Evolutionary conservation across 176 grass and related monocot genomes (phyloP).

Genomic region (Aegilops tauschii): DNA sequence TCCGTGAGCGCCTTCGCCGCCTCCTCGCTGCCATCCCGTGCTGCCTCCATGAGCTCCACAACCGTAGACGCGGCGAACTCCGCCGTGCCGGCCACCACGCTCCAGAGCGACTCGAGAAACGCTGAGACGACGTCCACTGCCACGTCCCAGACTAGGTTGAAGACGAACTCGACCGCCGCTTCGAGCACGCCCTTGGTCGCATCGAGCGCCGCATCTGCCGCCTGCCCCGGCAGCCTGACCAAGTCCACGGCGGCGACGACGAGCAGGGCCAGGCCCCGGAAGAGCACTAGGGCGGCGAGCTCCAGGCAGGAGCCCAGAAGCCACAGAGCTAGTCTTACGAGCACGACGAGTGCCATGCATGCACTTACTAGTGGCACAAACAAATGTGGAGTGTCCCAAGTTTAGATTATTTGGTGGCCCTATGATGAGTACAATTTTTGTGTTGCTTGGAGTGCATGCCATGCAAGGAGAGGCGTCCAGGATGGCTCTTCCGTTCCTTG

Average conservation of each 20-base stretch:
- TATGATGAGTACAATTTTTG: background rate
- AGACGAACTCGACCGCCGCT: background rate
- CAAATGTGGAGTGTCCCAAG: background rate
- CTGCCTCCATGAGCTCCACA: constrained; percentile 16
- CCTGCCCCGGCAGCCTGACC: constrained; percentile 35
- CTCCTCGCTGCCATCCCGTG: constrained; percentile 29
- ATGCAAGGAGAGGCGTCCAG: background rate
- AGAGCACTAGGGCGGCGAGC: constrained; percentile 6
- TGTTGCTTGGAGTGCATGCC: constrained; percentile 50
- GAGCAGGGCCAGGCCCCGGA: constrained; percentile 36
- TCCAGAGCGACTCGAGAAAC: constrained; percentile 21
- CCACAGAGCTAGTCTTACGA: constrained; percentile 34
- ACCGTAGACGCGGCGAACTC: constrained; percentile 20
- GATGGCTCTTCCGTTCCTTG: constrained; percentile 33
- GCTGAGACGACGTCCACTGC: constrained; percentile 9
- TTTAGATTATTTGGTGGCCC: background rate
- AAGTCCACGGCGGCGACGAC: constrained; percentile 29
- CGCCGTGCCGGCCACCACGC: background rate
- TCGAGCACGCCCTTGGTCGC: background rate
- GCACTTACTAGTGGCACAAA: background rate
- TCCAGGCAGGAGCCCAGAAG: constrained; percentile 22
- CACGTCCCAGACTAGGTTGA: constrained; percentile 21
- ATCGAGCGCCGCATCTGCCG: constrained; percentile 25
- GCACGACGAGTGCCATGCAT: background rate
- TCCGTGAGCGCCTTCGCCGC: background rate